These are phyloP conservation scores for Phylloporus sp. DNA, from an alignment of 768 basidiomycete genomes.

Conservation along the genomic window DNA sequence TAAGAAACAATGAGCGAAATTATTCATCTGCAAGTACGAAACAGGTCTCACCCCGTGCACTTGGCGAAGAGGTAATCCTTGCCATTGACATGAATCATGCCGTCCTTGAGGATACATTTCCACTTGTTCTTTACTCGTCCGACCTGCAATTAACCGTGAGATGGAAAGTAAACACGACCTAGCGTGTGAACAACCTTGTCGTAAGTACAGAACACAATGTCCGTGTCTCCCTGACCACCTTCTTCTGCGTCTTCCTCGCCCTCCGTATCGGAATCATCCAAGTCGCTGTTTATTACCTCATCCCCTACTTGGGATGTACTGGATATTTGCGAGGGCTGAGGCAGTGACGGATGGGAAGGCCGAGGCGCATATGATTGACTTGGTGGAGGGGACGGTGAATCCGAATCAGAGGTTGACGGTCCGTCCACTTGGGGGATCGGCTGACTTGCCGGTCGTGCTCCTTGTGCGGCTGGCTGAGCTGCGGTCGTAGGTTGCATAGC, in stretches of 20 bases:
- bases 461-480: slow-evolving; percentile 15
- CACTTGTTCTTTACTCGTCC: slow-evolving; percentile 99
- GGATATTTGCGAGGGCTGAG: slow-evolving; percentile 48
- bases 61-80: slow-evolving; percentile 97
- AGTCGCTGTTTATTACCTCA: slow-evolving; percentile 93
- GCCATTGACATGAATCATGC: slow-evolving; percentile 95
- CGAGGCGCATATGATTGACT: slow-evolving; percentile 59
- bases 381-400: slow-evolving; percentile 66
- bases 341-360: slow-evolving; percentile 68
- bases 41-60: slow-evolving; percentile 80
- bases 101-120: slow-evolving; percentile 97
- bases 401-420: slow-evolving; percentile 62
- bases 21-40: neutral
- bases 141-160: slow-evolving; percentile 49
- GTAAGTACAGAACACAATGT: slow-evolving; percentile 97
- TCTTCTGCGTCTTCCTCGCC: slow-evolving; percentile 81
- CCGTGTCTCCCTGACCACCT: slow-evolving; percentile 66
- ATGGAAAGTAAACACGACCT: neutral
- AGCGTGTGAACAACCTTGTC: slow-evolving; percentile 68
- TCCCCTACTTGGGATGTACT: slow-evolving; percentile 42
- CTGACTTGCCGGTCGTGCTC: slow-evolving; percentile 18
- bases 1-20: neutral
- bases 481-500: slow-evolving; percentile 5
- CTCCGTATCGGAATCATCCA: slow-evolving; percentile 92
- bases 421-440: slow-evolving; percentile 79